A percentile compares a stretch with the other conserved stretches of the same genome.
Evolutionary conservation across 495 filamentous ascomycete genomes (phyloP).

Genomic region (Trichoderma gamsii): DNA sequence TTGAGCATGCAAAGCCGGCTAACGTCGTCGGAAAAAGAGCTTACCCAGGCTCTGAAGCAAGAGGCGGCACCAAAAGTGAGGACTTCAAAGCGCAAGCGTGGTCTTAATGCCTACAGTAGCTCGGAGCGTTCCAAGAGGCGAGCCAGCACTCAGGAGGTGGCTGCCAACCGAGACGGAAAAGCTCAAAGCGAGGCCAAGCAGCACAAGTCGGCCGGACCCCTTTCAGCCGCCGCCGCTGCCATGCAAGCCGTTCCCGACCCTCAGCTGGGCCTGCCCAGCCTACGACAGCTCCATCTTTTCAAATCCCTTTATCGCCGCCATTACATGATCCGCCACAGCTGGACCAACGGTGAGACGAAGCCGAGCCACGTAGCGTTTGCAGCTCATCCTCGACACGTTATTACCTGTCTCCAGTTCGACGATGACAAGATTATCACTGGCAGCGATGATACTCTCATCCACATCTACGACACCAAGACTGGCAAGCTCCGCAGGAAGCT

Average conservation of each 20-base stretch:
- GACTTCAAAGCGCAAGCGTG: slow-evolving; percentile 41
- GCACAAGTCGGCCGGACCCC: slow-evolving; percentile 67
- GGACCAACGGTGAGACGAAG: slow-evolving; percentile 78
- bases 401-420: slow-evolving; percentile 96
- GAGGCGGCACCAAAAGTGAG: slow-evolving; percentile 27
- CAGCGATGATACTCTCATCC: slow-evolving; percentile 95
- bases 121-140: slow-evolving; percentile 50
- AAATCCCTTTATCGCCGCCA: slow-evolving; percentile 95
- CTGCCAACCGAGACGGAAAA: slow-evolving; percentile 30
- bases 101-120: slow-evolving; percentile 31
- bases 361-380: slow-evolving; percentile 95
- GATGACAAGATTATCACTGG: slow-evolving; percentile 96
- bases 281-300: slow-evolving; percentile 82
- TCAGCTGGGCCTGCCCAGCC: slow-evolving; percentile 65
- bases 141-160: slow-evolving; percentile 36
- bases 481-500: slow-evolving; percentile 76
- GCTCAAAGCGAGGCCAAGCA: slow-evolving; percentile 28
- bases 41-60: slow-evolving; percentile 32
- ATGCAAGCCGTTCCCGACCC: slow-evolving; percentile 76
- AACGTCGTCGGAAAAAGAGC: slow-evolving; percentile 45
- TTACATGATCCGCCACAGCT: slow-evolving; percentile 78
- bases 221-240: slow-evolving; percentile 77
- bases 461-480: slow-evolving; percentile 96
- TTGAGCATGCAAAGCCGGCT: slow-evolving; percentile 49
- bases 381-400: slow-evolving; percentile 91